Evolutionary conservation across 176 grass and related monocot species (phyloP), one percentile per base, ranked within the genome.

Genomic region (Metroxylon sagu): DNA sequence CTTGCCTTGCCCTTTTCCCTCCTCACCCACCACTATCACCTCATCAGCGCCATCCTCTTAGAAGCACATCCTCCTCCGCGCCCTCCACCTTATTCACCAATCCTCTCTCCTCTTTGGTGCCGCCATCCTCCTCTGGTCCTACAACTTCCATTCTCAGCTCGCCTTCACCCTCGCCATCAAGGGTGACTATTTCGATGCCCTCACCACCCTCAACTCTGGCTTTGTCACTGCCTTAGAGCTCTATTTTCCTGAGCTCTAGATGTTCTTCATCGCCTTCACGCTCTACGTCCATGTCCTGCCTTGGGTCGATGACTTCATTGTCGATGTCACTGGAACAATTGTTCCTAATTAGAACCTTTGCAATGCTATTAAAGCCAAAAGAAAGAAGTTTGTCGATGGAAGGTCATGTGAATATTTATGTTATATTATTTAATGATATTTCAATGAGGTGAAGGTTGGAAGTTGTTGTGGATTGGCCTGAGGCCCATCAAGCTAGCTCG

Each of bases 111-210:
- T 21, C 50, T 5, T 19, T 4, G 50, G 50, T 18, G 50, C 19
- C 3, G 60, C 31, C 0, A 53, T 80, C 19, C 80, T 96, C 31
- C 81, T 97, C 16, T 88, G 87, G 92, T 80, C 68, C 15, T 85
- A 69, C 48, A 91, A 97, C 62, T 88, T 97, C 74, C 85, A 96
- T 31, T 74, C 92, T 56, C 92, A 97, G 69, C 84, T 97, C 62
- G 84, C 84, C 25, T 91, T 87, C 5, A 75, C 84, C 3, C 70
- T 91, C 19, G 76, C 76, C 50, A 59, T 73, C 52, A 87, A 91
- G 5, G 92, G 74, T 28, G 92, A 88, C 70, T 75, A 80, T 57
- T 48, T 81, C 10, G 74, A 65, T 6, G 87, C 93, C 5, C 86
- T 97, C 30, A 58, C 84, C 12, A 50, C 93, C 1, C 82, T 97